Percentiles rank a stretch among this genome's conserved stretches.
Conservation (phyloP, 192 early-diverging fungal genomes). For the Lobulomyces angularis region DNA sequence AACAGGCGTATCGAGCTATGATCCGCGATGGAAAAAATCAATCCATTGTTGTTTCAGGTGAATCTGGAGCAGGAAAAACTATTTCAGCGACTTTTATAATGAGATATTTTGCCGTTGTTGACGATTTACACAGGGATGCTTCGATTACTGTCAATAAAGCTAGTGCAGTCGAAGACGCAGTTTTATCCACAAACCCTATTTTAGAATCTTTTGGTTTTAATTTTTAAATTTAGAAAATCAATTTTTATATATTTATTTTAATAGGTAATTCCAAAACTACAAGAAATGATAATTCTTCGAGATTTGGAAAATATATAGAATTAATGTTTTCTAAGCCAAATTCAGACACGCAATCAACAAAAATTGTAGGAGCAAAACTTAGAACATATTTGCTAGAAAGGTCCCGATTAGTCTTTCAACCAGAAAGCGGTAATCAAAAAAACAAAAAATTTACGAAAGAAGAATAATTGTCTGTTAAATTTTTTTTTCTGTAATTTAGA, state of each 20-base stretch:
- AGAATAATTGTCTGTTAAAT: not conserved
- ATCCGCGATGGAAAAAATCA: slow-evolving; percentile 74
- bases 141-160: not conserved
- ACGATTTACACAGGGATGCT: slow-evolving; percentile 8
- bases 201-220: slow-evolving; percentile 44
- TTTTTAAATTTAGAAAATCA: not conserved
- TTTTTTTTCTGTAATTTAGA: slow-evolving; percentile 28
- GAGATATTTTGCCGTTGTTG: slow-evolving; percentile 59
- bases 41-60: slow-evolving; percentile 86
- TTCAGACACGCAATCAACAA: slow-evolving; percentile 33
- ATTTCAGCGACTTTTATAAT: slow-evolving; percentile 83
- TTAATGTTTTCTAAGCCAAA: slow-evolving; percentile 17
- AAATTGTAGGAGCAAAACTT: slow-evolving; percentile 74
- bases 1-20: slow-evolving; percentile 87
- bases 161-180: slow-evolving; percentile 22
- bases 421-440: slow-evolving; percentile 23
- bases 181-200: slow-evolving; percentile 76
- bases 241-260: slow-evolving; percentile 18
- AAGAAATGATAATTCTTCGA: slow-evolving; percentile 86
- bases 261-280: slow-evolving; percentile 95
- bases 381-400: slow-evolving; percentile 84
- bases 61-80: slow-evolving; percentile 90
- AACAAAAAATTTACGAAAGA: not conserved
- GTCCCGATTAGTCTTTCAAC: slow-evolving; percentile 81
- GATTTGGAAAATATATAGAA: slow-evolving; percentile 89